Evolutionary conservation across 108 stramenopile genomes (phyloP).

Genomic region (Schizochytrium sp.): DNA sequence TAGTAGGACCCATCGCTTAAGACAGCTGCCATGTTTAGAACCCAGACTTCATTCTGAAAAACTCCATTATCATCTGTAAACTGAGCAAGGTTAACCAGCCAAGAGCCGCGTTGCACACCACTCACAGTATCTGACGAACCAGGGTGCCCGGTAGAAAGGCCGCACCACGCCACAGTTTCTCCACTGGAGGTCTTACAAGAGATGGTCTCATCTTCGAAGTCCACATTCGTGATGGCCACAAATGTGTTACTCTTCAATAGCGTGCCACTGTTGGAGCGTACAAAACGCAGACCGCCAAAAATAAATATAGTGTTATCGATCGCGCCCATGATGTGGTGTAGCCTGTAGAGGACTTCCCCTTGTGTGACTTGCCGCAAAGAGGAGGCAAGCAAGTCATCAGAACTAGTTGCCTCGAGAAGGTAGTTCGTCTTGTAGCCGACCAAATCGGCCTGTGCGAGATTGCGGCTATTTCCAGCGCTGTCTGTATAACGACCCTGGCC

Average conservation of each 20-base stretch:
- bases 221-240: slow-evolving; percentile 5
- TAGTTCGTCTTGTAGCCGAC: not conserved
- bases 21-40: slow-evolving; percentile 9
- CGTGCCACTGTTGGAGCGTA: not conserved
- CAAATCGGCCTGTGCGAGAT: not conserved
- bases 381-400: not conserved
- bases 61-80: not conserved
- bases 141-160: not conserved
- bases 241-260: not conserved
- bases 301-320: slow-evolving; percentile 24
- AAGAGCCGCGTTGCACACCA: slow-evolving; percentile 1
- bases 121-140: not conserved
- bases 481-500: not conserved
- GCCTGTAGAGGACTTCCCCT: not conserved
- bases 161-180: not conserved
- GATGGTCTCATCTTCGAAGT: not conserved
- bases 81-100: not conserved
- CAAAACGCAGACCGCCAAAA: slow-evolving; percentile 26
- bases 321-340: not conserved
- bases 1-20: not conserved
- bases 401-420: not conserved
- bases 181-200: slow-evolving; percentile 10
- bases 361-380: not conserved
- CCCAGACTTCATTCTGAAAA: not conserved
- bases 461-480: not conserved